Base-by-base conservation (phyloP, 805 yeast genomes). In the Ogataea parapolymorpha region DNA sequence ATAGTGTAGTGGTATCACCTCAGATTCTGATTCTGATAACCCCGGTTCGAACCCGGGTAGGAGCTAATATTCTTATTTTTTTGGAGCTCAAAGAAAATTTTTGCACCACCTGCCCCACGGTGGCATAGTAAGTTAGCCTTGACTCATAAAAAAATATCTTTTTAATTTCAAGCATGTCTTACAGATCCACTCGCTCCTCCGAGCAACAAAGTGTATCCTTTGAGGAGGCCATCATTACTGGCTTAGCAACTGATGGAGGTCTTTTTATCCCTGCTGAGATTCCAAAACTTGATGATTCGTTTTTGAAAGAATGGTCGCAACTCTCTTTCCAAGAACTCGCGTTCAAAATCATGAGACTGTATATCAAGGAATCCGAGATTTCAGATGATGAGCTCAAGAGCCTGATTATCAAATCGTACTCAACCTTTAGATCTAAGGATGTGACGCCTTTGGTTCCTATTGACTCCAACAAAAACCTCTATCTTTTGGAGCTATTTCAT, bases 201-300 rank as follows among this genome's bases (percentile, higher is more conserved):
- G 59, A 58, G 2, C 61, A 65, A 13, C 77, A 77, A 53, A 59
- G 73, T 6, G 71, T 76, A 37, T 74, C 88, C 5, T 86, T 86
- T 51, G 95, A 86, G 63, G 89, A 80, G 39, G 91, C 84, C 15
- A 84, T 86, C 43, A 80, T 85, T 64, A 84, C 85, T 42, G 99
- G 99, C 38, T 74, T 93, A 57, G 98, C 98, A 39, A 80, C 85
- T 35, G 99, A 95, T 62, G 99, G 99, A 51, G 99, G 99, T 29
- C 76, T 93, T 29, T 93, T 87, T 64, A 74, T 93, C 41, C 99
- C 99, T 33, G 75, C 93, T 12, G 70, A 62, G 34, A 85, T 90
- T 53, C 96, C 98, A 42, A 62, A 72, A 48, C 72, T 85, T 23
- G 63, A 56, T 26, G 59, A 47, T 70, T 75, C 75, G 44, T 75